phyloP scores from a whole-genome alignment of 139 green algal species.

The Bryopsis sp. region DNA sequence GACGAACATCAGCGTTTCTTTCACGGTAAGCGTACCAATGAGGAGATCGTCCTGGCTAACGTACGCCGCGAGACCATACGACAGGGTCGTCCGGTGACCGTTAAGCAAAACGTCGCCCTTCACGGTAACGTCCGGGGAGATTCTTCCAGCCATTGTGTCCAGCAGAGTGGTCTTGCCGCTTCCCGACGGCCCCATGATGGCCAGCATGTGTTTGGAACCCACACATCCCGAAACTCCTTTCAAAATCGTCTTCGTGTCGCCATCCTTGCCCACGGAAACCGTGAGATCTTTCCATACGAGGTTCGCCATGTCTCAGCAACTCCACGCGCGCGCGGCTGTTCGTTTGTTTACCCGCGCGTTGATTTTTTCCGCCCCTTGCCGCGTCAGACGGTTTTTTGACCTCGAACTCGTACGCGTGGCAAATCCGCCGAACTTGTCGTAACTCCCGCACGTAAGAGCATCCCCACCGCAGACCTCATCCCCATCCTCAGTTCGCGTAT shows the following conservation, averaged over 20 bases:
- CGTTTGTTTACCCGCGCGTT: no score
- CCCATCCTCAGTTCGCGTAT: no score
- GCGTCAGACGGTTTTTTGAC: no score
- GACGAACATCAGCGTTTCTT: conserved; percentile 35
- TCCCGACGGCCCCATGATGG: conserved; percentile 27
- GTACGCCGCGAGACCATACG: conserved; percentile 33
- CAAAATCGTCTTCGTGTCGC: neutral
- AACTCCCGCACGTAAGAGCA: no score
- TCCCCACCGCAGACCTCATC: no score
- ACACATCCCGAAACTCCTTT: neutral
- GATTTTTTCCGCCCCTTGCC: no score
- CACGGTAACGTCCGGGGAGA: conserved; percentile 8
- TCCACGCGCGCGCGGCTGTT: neutral
- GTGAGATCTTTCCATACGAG: conserved; percentile 12
- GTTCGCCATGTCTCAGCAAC: neutral
- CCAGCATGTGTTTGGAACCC: conserved; percentile 29
- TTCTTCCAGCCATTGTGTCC: conserved; percentile 29
- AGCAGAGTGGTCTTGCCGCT: conserved; percentile 44
- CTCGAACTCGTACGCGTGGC: no score
- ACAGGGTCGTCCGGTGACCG: conserved; percentile 27
- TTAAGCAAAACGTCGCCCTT: conserved; percentile 29
- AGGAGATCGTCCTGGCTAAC: conserved; percentile 33
- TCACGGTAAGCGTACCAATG: conserved; percentile 30
- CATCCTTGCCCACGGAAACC: neutral
- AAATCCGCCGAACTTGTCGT: no score